Percentiles rank a stretch among this genome's conserved stretches.
phyloP scores from a whole-genome alignment of 2,329 filamentous ascomycete species.

The Orbilia quercus region DNA sequence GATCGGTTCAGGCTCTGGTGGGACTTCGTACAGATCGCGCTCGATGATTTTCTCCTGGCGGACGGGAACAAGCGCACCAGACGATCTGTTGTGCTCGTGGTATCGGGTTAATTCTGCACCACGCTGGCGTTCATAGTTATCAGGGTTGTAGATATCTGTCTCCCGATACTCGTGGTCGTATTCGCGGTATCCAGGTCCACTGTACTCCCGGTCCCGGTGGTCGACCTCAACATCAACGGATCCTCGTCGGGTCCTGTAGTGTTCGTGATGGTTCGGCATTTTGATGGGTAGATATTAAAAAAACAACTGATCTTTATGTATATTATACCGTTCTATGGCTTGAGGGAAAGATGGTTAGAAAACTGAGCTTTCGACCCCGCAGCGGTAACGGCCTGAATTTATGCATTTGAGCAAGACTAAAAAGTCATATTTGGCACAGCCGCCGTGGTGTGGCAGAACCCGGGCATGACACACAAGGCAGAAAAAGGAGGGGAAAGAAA shows the following conservation, averaged over 20 bases:
- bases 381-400: neutral
- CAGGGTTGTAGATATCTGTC: constrained; percentile 35
- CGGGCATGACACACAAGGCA: constrained; percentile 20
- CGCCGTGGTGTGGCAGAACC: constrained; percentile 27
- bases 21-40: constrained; percentile 55
- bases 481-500: constrained; percentile 15
- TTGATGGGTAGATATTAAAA: constrained; percentile 5
- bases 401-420: neutral
- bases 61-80: constrained; percentile 45
- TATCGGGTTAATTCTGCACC: constrained; percentile 48
- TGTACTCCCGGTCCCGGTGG: constrained; percentile 46
- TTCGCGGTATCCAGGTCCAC: constrained; percentile 47
- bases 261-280: constrained; percentile 39
- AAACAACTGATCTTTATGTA: neutral
- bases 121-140: constrained; percentile 31
- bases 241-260: constrained; percentile 37
- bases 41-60: constrained; percentile 56
- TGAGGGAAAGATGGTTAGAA: constrained; percentile 15
- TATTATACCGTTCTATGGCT: constrained; percentile 1
- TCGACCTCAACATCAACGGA: constrained; percentile 52
- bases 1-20: constrained; percentile 51
- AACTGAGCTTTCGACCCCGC: neutral
- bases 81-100: constrained; percentile 48
- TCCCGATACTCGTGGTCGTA: constrained; percentile 54
- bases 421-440: constrained; percentile 2